Evolutionary conservation across 306 rosid species (phyloP).

Genomic region (Nissolia schottii): DNA sequence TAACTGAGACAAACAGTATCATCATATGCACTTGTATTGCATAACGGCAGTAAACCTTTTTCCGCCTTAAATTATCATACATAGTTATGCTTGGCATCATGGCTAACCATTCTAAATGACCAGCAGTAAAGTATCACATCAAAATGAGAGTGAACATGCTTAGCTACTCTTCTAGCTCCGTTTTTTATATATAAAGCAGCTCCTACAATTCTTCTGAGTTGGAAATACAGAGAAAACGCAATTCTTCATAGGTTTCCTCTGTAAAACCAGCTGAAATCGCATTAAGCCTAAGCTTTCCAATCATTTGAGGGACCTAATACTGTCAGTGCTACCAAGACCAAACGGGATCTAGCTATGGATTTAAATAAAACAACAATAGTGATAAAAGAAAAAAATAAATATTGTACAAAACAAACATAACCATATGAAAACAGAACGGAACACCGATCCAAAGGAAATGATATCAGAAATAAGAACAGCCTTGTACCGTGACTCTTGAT

Average conservation of each 20-base stretch:
- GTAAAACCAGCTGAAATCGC: not conserved
- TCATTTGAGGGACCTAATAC: not conserved
- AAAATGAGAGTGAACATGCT: not conserved
- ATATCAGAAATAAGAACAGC: not conserved
- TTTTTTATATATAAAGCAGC: not conserved
- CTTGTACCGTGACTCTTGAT: conserved; percentile 70
- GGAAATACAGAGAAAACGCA: not conserved
- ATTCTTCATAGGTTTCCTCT: not conserved
- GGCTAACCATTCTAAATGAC: not conserved
- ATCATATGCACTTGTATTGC: not conserved
- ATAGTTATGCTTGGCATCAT: not conserved
- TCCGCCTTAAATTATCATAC: not conserved
- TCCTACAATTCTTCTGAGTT: not conserved
- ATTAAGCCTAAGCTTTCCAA: not conserved
- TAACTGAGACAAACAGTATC: too few relatives aligned
- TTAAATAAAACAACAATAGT: not conserved
- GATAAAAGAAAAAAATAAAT: not conserved
- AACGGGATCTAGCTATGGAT: conserved; percentile 16
- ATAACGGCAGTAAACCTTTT: not conserved
- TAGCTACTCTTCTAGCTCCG: not conserved
- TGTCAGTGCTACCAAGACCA: not conserved
- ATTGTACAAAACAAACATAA: not conserved
- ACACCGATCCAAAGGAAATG: conserved; percentile 19
- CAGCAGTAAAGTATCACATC: not conserved
- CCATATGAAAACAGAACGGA: not conserved